Percentiles rank a stretch among this genome's conserved stretches.
Evolutionary conservation across 1,284 basidiomycete species (phyloP).

Genomic region (Cutaneotrichosporon sp.): DNA sequence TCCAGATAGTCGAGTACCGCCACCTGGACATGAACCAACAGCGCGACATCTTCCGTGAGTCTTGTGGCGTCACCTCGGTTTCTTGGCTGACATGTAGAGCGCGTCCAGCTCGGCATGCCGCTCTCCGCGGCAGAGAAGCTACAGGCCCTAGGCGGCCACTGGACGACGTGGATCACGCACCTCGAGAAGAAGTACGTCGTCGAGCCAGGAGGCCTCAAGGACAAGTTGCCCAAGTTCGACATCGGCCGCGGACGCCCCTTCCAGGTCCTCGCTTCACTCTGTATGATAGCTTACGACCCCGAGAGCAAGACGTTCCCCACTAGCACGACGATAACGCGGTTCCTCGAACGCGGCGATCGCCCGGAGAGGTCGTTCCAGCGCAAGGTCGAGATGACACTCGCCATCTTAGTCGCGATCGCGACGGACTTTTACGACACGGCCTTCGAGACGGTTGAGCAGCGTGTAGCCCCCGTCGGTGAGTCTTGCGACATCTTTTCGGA

Average conservation of each 20-base stretch:
- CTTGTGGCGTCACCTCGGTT: neutral
- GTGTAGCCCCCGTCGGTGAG: slow-evolving; percentile 47
- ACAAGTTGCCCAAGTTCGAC: slow-evolving; percentile 26
- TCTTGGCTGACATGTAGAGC: slow-evolving; percentile 33
- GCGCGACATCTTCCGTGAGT: slow-evolving; percentile 52
- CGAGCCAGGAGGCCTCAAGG: slow-evolving; percentile 24
- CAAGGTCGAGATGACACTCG: slow-evolving; percentile 36
- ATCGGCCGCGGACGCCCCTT: slow-evolving; percentile 33
- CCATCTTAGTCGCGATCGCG: slow-evolving; percentile 38
- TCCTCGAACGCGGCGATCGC: slow-evolving; percentile 29
- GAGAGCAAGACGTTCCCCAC: neutral
- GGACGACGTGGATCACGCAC: slow-evolving; percentile 34
- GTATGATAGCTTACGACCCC: slow-evolving; percentile 27
- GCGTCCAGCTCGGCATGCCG: slow-evolving; percentile 50
- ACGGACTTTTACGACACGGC: slow-evolving; percentile 31
- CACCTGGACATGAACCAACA: slow-evolving; percentile 38
- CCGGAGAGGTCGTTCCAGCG: slow-evolving; percentile 34
- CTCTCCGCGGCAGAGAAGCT: slow-evolving; percentile 48
- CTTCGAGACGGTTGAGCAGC: slow-evolving; percentile 30
- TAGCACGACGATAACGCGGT: neutral
- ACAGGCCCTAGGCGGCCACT: slow-evolving; percentile 42
- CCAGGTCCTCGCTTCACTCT: slow-evolving; percentile 32
- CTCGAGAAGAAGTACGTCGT: slow-evolving; percentile 39
- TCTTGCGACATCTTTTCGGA: neutral
- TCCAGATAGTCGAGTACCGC: slow-evolving; percentile 41